A percentile compares a stretch with the other conserved stretches of the same genome.
phyloP scores from a whole-genome alignment of 345 rosid species.

The Atalantia buxifolia region DNA sequence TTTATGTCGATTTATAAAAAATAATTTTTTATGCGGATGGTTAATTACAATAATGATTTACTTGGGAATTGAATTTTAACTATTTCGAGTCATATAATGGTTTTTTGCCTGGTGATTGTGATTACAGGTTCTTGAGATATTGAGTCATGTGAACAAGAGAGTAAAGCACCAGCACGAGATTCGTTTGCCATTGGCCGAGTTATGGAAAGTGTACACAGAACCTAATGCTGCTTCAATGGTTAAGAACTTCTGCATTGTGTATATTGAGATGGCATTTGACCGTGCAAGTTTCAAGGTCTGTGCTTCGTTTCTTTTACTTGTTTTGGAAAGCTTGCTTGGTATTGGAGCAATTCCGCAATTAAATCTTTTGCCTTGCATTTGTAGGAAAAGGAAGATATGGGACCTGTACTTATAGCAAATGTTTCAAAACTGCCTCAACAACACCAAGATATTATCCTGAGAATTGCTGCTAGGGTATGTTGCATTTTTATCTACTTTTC shows the following conservation, averaged over 20 bases:
- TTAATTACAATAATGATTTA: no score
- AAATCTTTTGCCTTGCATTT: constrained; percentile 10
- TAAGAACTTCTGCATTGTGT: constrained; percentile 79
- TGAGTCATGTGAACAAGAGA: constrained; percentile 95
- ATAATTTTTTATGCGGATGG: no score
- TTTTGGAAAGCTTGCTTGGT: background rate
- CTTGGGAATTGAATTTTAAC: no score
- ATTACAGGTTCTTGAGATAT: constrained; percentile 84
- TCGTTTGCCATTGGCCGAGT: constrained; percentile 62
- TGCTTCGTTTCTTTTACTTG: constrained; percentile 8
- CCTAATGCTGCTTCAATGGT: constrained; percentile 67
- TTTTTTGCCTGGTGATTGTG: background rate
- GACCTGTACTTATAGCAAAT: constrained; percentile 57
- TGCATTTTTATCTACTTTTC: constrained; percentile 1
- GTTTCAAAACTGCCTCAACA: constrained; percentile 74
- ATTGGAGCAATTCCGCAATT: constrained; percentile 10
- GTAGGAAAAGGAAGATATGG: constrained; percentile 83
- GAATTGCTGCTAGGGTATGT: constrained; percentile 66
- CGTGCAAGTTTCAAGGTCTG: constrained; percentile 59
- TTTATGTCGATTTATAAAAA: no score
- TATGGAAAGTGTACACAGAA: constrained; percentile 69
- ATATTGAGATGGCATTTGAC: constrained; percentile 96
- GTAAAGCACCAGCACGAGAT: constrained; percentile 83
- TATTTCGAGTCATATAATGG: no score
- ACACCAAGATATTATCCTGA: constrained; percentile 79